phyloP scores from a whole-genome alignment of 2,329 filamentous ascomycete species.

The Calycina herbarum region DNA sequence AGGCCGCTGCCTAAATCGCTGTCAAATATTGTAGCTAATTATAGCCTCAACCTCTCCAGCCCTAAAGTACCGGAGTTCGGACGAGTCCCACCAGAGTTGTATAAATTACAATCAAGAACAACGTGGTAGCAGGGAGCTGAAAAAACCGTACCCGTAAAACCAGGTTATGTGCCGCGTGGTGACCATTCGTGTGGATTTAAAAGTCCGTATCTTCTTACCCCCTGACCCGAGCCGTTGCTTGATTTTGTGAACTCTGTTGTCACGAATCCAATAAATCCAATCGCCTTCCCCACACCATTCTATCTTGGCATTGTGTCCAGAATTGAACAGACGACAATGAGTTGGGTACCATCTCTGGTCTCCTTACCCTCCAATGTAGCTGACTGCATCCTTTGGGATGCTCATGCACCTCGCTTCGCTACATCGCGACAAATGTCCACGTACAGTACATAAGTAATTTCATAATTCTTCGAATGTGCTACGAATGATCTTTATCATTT shows the following conservation, averaged over 20 bases:
- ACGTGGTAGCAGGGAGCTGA: constrained; percentile 4
- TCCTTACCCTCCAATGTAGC: background rate
- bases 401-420: background rate
- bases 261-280: background rate
- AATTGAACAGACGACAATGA: background rate
- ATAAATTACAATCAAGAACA: background rate
- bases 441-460: background rate
- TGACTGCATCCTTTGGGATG: constrained; percentile 5
- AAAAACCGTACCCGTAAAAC: background rate
- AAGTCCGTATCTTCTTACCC: background rate
- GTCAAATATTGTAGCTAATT: background rate
- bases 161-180: constrained; percentile 3
- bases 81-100: background rate
- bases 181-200: constrained; percentile 4
- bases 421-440: background rate
- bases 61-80: background rate
- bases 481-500: background rate
- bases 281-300: background rate
- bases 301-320: background rate
- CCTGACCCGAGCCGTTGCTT: background rate
- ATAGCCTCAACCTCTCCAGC: background rate
- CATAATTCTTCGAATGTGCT: background rate
- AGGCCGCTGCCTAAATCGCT: constrained; percentile 1
- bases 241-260: constrained; percentile 2
- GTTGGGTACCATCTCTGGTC: constrained; percentile 1